phyloP scores from a whole-genome alignment of 495 filamentous ascomycete species.

The Penicillium cataractarum region DNA sequence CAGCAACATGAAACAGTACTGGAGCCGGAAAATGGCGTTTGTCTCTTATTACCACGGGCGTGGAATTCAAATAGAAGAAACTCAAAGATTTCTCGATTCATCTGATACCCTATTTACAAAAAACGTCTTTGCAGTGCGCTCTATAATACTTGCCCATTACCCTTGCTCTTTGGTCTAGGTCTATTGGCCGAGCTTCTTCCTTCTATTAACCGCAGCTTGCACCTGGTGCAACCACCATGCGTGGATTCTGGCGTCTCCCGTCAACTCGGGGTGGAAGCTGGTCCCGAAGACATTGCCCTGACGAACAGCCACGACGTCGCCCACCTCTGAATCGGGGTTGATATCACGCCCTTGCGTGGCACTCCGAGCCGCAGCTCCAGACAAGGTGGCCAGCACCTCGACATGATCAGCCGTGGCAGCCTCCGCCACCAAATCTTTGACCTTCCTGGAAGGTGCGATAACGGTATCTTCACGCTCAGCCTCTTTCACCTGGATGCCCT shows the following conservation, averaged over 20 bases:
- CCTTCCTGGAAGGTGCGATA: slow-evolving; percentile 63
- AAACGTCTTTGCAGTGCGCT: slow-evolving; percentile 18
- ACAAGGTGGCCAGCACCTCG: slow-evolving; percentile 54
- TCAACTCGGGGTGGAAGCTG: slow-evolving; percentile 96
- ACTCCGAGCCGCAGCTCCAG: slow-evolving; percentile 47
- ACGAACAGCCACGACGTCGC: slow-evolving; percentile 85
- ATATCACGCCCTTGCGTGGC: slow-evolving; percentile 43
- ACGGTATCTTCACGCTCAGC: slow-evolving; percentile 60
- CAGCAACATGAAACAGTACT: slow-evolving; percentile 11
- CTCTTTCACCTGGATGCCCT: slow-evolving; percentile 56
- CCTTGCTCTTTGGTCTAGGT: background rate
- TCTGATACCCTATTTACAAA: slow-evolving; percentile 35
- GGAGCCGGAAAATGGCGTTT: slow-evolving; percentile 44
- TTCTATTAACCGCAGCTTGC: slow-evolving; percentile 38
- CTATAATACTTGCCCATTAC: slow-evolving; percentile 14
- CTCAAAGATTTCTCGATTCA: slow-evolving; percentile 30
- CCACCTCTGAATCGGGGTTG: slow-evolving; percentile 53
- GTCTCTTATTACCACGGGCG: slow-evolving; percentile 17
- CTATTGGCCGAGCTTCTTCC: slow-evolving; percentile 33
- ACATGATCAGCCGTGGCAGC: slow-evolving; percentile 50
- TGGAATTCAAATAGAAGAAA: slow-evolving; percentile 27
- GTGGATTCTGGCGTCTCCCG: slow-evolving; percentile 86
- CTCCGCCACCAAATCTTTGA: slow-evolving; percentile 45
- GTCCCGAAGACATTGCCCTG: slow-evolving; percentile 96
- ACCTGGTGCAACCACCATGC: slow-evolving; percentile 90